These are phyloP conservation scores for Sarocladium oryzae DNA, from an alignment of 2,329 filamentous ascomycete genomes.

Conservation along the genomic window DNA sequence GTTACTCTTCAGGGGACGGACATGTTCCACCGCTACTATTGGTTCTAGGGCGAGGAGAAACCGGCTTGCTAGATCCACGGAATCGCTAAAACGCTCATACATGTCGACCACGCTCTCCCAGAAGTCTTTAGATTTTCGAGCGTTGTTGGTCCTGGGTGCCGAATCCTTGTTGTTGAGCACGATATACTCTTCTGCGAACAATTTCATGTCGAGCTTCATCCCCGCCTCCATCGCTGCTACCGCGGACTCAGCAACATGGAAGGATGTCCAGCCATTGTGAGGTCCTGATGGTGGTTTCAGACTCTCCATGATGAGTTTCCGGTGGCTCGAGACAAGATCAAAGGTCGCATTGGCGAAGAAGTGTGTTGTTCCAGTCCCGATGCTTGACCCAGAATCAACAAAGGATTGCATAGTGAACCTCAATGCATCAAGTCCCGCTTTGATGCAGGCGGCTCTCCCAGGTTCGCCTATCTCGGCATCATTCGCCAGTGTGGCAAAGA, in stretches of 20 bases:
- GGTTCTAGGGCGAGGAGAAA: conserved; percentile 65
- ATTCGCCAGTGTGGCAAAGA: conserved; percentile 60
- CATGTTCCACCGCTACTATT: conserved; percentile 69
- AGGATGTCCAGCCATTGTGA: conserved; percentile 31
- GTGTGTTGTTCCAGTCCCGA: conserved; percentile 46
- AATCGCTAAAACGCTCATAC: conserved; percentile 70
- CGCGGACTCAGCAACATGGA: conserved; percentile 38
- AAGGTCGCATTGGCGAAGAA: conserved; percentile 60
- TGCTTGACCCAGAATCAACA: conserved; percentile 33
- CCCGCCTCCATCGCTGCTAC: conserved; percentile 46
- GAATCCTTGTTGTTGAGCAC: conserved; percentile 54
- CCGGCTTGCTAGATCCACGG: conserved; percentile 66
- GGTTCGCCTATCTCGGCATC: conserved; percentile 47
- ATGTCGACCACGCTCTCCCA: conserved; percentile 48
- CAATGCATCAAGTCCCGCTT: conserved; percentile 57
- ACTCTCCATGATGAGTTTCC: conserved; percentile 16
- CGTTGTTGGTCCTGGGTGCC: conserved; percentile 53
- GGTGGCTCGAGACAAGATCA: conserved; percentile 58
- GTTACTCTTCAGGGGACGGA: conserved; percentile 49
- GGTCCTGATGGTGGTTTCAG: conserved; percentile 14
- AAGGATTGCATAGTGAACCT: conserved; percentile 52
- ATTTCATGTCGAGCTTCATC: conserved; percentile 37
- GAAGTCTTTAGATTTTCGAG: conserved; percentile 51
- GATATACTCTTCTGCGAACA: conserved; percentile 38
- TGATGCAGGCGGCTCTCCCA: conserved; percentile 55